Conservation (phyloP, 768 basidiomycete genomes). For the Pluteus cervinus region DNA sequence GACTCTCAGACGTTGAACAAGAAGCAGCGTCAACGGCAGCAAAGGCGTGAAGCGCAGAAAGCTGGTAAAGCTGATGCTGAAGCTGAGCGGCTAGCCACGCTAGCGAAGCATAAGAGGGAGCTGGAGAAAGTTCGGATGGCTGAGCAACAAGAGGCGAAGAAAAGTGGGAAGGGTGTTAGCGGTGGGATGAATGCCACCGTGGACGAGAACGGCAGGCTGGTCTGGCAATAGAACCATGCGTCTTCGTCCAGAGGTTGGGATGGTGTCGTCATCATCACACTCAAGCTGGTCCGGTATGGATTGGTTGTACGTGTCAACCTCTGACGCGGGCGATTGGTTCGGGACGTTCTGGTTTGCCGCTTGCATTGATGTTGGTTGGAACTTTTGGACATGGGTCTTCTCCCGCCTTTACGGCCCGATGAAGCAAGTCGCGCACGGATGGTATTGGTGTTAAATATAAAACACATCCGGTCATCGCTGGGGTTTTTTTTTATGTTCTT, state of each 20-base stretch:
- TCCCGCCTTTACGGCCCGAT: too few species aligned
- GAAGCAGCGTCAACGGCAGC: conserved; percentile 64
- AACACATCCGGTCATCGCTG: too few species aligned
- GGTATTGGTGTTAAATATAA: too few species aligned
- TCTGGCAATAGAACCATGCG: conserved; percentile 44
- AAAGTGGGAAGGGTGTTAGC: conserved; percentile 29
- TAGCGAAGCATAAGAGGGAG: conserved; percentile 57
- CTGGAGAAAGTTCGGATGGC: conserved; percentile 48
- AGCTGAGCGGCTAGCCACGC: conserved; percentile 36
- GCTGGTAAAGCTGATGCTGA: conserved; percentile 51
- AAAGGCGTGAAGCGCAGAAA: conserved; percentile 52
- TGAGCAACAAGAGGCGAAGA: conserved; percentile 33
- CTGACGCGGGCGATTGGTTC: too few species aligned
- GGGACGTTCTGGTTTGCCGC: too few species aligned
- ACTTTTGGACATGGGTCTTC: too few species aligned
- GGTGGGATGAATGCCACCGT: conserved; percentile 63
- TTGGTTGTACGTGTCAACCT: too few species aligned
- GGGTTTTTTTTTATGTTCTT: too few species aligned
- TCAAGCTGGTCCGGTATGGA: too few species aligned
- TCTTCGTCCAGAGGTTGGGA: conserved; percentile 10
- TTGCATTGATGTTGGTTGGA: too few species aligned
- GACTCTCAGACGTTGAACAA: conserved; percentile 49
- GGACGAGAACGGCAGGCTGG: conserved; percentile 48
- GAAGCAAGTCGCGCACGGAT: too few species aligned
- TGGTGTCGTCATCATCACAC: too few species aligned